These are phyloP conservation scores for Tolypocladium paradoxum DNA, from an alignment of 2,329 filamentous ascomycete species.

Conservation along the genomic window DNA sequence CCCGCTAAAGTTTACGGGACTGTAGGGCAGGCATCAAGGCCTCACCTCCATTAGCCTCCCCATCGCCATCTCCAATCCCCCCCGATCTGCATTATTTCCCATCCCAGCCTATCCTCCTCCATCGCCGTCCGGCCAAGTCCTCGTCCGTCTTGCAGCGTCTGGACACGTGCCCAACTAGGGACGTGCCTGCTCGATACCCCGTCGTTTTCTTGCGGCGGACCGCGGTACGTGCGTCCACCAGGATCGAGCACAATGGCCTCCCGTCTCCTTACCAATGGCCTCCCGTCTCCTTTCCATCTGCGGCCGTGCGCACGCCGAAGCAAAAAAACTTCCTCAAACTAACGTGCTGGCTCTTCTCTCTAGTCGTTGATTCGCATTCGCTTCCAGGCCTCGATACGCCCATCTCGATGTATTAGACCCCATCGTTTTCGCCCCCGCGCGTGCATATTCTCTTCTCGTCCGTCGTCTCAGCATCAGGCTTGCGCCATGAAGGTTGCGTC, in stretches of 20 bases:
- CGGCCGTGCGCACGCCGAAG: too few relatives aligned
- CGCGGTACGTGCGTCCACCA: background rate
- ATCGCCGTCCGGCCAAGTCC: background rate
- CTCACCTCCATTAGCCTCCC: background rate
- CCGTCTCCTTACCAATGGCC: background rate
- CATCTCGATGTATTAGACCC: background rate
- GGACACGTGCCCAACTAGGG: background rate
- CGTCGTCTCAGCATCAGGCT: background rate
- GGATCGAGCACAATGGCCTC: too few relatives aligned
- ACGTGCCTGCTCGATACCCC: background rate
- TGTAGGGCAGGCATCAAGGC: background rate
- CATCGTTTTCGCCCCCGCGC: background rate
- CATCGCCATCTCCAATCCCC: background rate
- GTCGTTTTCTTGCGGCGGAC: background rate
- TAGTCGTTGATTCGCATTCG: background rate
- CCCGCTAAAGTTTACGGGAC: background rate
- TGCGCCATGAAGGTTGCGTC: conserved; percentile 39
- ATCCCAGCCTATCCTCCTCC: background rate
- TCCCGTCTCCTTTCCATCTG: background rate
- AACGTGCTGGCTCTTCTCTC: background rate
- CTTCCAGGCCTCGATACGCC: background rate
- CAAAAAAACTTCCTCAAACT: background rate
- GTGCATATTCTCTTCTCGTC: background rate
- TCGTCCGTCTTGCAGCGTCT: background rate
- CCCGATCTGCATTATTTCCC: background rate